Base-by-base conservation (phyloP, 2,329 filamentous ascomycete species). In the Blastomyces emzantsi region DNA sequence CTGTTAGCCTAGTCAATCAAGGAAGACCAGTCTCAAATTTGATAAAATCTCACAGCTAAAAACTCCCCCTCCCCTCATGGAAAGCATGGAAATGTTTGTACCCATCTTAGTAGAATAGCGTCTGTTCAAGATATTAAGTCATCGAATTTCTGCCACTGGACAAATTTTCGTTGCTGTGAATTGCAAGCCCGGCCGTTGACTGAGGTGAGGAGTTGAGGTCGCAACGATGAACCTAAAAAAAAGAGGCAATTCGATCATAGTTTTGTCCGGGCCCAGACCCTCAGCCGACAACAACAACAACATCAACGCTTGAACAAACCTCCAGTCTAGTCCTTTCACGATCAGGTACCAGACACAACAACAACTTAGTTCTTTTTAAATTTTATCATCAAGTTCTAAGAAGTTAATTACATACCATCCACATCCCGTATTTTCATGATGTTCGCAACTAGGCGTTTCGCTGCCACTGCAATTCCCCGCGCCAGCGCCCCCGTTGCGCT, bases 381-480 rank as follows among this genome's bases (percentile, higher is more conserved):
- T 45, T 45, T 52, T 19, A 33, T 13, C 1, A 28, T 54, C 51
- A 30, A 54, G 15, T 15, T 54, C 28, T 54, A 30, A 47, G 45
- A 47, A 47, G 45, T 22, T 49, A 33, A 54, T 54, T 41, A 15
- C 22, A 25, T 41, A 58, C 17, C n/a, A 28, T 43, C 55, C 56
- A 45, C 9, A n/a, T 17, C 41, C 41, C 33, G 41, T 11, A 39
- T 22, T 11, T 13, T 51, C 52, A 64, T 28, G 39, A 77, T 77
- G 75, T 77, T 77, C 63, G 72, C 73, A 54, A 68, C 73, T 61
- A 74, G 73, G 63, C 75, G 75, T 67, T 66, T 77, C 56, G 69
- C 73, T 47, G 69, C 72, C 59, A 64, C 13, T n/a, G n/a, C 55
- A 19, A 22, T 72, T 68, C 69, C 68, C 60, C 72, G 72, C 67